phyloP scores from a whole-genome alignment of 2,329 filamentous ascomycete genomes.

The Exophiala xenobiotica region DNA sequence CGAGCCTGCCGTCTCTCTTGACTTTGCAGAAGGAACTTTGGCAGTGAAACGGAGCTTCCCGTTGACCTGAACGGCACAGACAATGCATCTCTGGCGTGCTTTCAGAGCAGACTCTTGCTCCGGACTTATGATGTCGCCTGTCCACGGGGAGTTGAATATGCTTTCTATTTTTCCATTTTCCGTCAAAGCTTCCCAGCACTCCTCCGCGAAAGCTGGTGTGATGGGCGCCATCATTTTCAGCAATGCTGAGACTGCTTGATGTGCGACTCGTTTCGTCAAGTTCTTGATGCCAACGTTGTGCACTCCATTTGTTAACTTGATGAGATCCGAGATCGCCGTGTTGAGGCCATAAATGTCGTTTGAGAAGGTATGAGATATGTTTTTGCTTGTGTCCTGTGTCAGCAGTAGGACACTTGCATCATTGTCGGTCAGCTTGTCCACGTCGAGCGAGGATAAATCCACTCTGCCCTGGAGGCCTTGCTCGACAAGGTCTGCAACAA shows the following conservation, averaged over 20 bases:
- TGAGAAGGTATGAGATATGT: slow-evolving; percentile 67
- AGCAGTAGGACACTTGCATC: slow-evolving; percentile 59
- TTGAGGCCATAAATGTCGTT: slow-evolving; percentile 74
- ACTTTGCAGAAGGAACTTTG: slow-evolving; percentile 51
- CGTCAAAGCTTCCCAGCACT: slow-evolving; percentile 68
- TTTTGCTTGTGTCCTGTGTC: slow-evolving; percentile 66
- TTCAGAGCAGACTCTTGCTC: slow-evolving; percentile 45
- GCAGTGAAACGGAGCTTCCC: slow-evolving; percentile 71
- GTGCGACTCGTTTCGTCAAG: slow-evolving; percentile 46
- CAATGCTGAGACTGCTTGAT: slow-evolving; percentile 53
- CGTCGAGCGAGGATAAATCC: slow-evolving; percentile 28
- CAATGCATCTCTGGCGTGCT: slow-evolving; percentile 52
- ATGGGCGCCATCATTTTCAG: slow-evolving; percentile 75
- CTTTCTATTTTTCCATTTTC: slow-evolving; percentile 39
- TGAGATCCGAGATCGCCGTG: slow-evolving; percentile 79
- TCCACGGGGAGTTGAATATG: slow-evolving; percentile 58
- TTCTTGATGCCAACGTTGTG: slow-evolving; percentile 22
- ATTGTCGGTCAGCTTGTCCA: slow-evolving; percentile 33
- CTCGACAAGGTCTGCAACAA: slow-evolving; percentile 43
- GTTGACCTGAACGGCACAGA: slow-evolving; percentile 73
- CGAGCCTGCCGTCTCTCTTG: slow-evolving; percentile 36
- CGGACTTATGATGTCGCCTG: slow-evolving; percentile 44
- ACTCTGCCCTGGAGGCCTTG: slow-evolving; percentile 38
- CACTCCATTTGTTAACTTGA: slow-evolving; percentile 72
- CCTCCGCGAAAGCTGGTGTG: slow-evolving; percentile 75